phyloP scores from a whole-genome alignment of 2,329 filamentous ascomycete species.

The Eutypella sp. region DNA sequence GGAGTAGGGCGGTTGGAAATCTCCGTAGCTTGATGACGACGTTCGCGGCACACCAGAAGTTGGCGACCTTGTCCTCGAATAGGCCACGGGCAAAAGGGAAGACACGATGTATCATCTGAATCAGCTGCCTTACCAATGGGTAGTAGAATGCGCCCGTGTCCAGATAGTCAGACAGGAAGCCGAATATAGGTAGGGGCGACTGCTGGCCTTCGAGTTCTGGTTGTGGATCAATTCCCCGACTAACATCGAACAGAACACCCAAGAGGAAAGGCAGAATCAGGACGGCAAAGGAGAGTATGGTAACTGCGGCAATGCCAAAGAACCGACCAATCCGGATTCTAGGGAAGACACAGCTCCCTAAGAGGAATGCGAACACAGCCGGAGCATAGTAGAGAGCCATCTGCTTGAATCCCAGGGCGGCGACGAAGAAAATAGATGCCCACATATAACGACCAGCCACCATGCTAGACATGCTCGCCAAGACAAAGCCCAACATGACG shows the following conservation, averaged over 20 bases:
- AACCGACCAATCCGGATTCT: constrained; percentile 63
- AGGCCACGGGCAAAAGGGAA: constrained; percentile 94
- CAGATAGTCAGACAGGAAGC: constrained; percentile 51
- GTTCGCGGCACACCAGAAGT: constrained; percentile 94
- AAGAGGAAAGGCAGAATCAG: constrained; percentile 71
- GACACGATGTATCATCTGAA: constrained; percentile 83
- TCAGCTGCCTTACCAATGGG: constrained; percentile 69
- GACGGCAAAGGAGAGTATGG: constrained; percentile 65
- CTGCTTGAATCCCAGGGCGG: constrained; percentile 94
- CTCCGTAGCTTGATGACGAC: constrained; percentile 80
- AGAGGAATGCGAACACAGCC: constrained; percentile 82
- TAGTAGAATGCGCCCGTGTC: constrained; percentile 66
- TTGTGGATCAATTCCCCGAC: constrained; percentile 55
- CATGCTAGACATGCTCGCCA: constrained; percentile 85
- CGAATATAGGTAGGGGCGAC: constrained; percentile 59
- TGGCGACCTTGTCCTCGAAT: constrained; percentile 98
- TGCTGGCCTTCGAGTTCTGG: constrained; percentile 53
- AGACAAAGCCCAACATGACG: constrained; percentile 89
- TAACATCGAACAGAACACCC: constrained; percentile 64
- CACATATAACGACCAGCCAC: constrained; percentile 79
- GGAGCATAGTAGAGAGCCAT: constrained; percentile 99
- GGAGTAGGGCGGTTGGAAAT: constrained; percentile 67
- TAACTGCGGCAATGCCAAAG: constrained; percentile 69
- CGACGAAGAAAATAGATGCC: constrained; percentile 91
- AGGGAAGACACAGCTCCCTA: constrained; percentile 81